Percentiles rank a stretch among this genome's conserved stretches.
Conservation (phyloP, 257 asterid species). For the Lycium barbarum region DNA sequence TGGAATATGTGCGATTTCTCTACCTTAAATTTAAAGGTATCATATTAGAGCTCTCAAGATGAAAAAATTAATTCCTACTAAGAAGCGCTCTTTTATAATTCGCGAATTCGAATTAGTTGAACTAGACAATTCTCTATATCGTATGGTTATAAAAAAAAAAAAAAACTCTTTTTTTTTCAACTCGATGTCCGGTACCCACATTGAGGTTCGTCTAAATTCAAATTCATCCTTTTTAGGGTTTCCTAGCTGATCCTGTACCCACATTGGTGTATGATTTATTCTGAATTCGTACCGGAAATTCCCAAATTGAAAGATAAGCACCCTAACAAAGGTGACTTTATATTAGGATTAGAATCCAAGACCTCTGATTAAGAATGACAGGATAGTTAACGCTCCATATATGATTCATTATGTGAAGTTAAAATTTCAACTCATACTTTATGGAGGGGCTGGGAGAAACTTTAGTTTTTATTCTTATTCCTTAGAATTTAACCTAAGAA, state of each 20-base stretch:
- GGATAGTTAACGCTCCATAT: neutral
- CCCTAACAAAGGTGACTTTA: neutral
- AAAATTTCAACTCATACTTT: neutral
- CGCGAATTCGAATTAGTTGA: neutral
- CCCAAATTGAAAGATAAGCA: neutral
- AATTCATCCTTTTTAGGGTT: neutral
- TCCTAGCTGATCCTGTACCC: neutral
- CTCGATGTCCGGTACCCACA: fast-evolving
- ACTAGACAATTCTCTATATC: neutral
- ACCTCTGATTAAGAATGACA: fast-evolving
- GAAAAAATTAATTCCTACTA: too few species aligned
- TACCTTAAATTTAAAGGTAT: neutral
- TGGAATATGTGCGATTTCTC: neutral
- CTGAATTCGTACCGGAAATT: neutral
- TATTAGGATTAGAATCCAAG: fast-evolving
- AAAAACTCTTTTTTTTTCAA: neutral
- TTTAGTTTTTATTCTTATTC: neutral
- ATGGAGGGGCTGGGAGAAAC: neutral
- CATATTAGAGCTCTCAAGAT: too few species aligned
- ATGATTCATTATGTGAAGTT: neutral
- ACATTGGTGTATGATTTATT: fast-evolving
- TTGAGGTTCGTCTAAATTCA: fast-evolving
- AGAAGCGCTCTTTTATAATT: neutral
- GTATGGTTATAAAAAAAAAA: neutral
- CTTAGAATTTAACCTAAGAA: slow-evolving; percentile 3